Conservation (phyloP, 768 basidiomycete genomes). For the Pilatotrama ljubarskyi region DNA sequence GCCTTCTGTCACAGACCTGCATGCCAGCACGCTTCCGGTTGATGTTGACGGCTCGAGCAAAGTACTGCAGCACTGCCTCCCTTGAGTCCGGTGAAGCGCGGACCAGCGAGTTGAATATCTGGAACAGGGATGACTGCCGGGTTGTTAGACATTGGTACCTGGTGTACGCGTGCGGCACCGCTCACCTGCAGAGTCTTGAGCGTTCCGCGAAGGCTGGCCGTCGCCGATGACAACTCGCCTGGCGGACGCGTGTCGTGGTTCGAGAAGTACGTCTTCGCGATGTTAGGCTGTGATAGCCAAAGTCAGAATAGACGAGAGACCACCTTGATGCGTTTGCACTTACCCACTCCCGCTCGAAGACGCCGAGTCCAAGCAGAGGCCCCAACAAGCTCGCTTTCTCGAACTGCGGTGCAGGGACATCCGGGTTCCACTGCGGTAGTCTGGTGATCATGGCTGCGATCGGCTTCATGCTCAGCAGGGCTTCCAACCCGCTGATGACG, state of each 20-base stretch:
- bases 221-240: conserved; percentile 79
- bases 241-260: conserved; percentile 75
- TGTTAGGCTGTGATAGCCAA: conserved; percentile 54
- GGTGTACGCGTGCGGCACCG: not conserved
- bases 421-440: conserved; percentile 74
- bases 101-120: conserved; percentile 85
- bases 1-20: conserved; percentile 51
- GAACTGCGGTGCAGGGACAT: conserved; percentile 59
- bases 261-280: conserved; percentile 81
- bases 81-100: conserved; percentile 75
- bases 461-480: conserved; percentile 76
- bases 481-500: conserved; percentile 77
- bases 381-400: conserved; percentile 76
- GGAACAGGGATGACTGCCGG: conserved; percentile 69
- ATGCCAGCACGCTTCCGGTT: conserved; percentile 91
- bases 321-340: conserved; percentile 25
- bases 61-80: conserved; percentile 82
- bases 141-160: not conserved
- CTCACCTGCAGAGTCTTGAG: conserved; percentile 80
- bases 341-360: conserved; percentile 91
- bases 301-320: not conserved
- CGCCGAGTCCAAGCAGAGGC: conserved; percentile 78
- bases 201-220: conserved; percentile 82
- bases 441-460: conserved; percentile 81
- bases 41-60: conserved; percentile 68